Evolutionary conservation across 2,329 filamentous ascomycete species (phyloP).

Genomic region (Incumbomyces delicatus): DNA sequence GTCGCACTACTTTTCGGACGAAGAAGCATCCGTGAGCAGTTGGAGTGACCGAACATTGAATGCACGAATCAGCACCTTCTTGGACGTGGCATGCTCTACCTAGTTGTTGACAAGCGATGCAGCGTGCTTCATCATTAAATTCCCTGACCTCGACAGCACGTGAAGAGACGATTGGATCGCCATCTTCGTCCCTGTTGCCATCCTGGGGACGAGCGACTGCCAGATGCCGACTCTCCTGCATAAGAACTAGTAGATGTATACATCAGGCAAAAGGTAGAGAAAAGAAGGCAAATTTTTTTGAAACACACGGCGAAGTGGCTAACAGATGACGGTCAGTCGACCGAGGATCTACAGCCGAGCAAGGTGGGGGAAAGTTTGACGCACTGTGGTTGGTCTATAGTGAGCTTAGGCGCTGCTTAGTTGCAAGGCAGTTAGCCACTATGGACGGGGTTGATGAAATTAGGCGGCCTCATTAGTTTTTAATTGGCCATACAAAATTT

Average conservation of each 20-base stretch:
- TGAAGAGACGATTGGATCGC: conserved; percentile 4
- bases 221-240: conserved; percentile 5
- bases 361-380: conserved; percentile 1
- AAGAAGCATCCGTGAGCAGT: conserved; percentile 4
- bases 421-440: neutral
- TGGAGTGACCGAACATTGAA: conserved; percentile 1
- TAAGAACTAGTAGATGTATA: neutral
- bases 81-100: conserved; percentile 4
- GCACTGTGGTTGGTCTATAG: neutral
- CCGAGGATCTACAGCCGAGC: neutral
- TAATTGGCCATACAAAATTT: neutral
- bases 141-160: conserved; percentile 5
- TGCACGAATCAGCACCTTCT: conserved; percentile 4
- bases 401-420: neutral
- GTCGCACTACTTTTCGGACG: conserved; percentile 5
- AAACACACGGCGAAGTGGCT: neutral
- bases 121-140: conserved; percentile 7
- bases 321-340: no score
- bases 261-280: conserved; percentile 2
- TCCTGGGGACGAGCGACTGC: conserved; percentile 5
- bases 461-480: neutral
- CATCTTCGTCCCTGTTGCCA: conserved; percentile 5
- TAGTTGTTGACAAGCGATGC: conserved; percentile 3
- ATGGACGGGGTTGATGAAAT: neutral
- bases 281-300: neutral